phyloP scores from a whole-genome alignment of 2,329 filamentous ascomycete species.

The Fusarium pseudocircinatum region DNA sequence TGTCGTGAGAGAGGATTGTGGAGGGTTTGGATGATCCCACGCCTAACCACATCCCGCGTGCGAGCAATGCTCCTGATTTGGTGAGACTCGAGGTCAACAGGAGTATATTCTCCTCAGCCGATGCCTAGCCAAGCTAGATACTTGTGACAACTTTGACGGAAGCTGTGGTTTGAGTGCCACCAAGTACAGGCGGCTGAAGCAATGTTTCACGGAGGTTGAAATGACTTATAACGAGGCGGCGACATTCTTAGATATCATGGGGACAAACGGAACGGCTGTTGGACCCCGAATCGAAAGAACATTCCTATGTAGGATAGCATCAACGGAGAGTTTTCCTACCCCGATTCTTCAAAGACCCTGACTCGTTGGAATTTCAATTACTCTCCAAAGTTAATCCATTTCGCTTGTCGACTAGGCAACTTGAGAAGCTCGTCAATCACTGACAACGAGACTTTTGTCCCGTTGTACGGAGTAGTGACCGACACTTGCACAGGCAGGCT shows the following conservation, averaged over 20 bases:
- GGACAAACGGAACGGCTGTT: background rate
- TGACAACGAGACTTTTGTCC: background rate
- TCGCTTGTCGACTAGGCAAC: slow-evolving; percentile 28
- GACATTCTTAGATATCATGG: background rate
- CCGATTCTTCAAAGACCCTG: background rate
- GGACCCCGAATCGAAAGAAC: slow-evolving; percentile 1
- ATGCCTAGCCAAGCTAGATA: slow-evolving; percentile 1
- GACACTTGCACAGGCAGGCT: background rate
- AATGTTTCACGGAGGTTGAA: slow-evolving; percentile 37
- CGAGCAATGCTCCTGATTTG: slow-evolving; percentile 16
- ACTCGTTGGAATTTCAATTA: slow-evolving; percentile 3
- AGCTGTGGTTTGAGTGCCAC: slow-evolving; percentile 27
- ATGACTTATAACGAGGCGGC: slow-evolving; percentile 13
- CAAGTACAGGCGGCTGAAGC: slow-evolving; percentile 36
- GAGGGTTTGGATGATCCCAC: slow-evolving; percentile 16
- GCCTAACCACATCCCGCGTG: slow-evolving; percentile 7
- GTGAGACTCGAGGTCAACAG: slow-evolving; percentile 1
- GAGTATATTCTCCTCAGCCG: background rate
- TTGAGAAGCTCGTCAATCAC: slow-evolving; percentile 6
- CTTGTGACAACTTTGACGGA: slow-evolving; percentile 9
- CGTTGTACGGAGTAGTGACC: background rate
- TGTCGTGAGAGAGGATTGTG: slow-evolving; percentile 15
- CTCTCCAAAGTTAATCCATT: background rate
- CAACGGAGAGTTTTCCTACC: background rate
- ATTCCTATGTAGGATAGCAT: slow-evolving; percentile 27